A percentile compares a stretch with the other conserved stretches of the same genome.
Conservation (phyloP, 2,329 filamentous ascomycete species). For the Colletotrichum karsti region DNA sequence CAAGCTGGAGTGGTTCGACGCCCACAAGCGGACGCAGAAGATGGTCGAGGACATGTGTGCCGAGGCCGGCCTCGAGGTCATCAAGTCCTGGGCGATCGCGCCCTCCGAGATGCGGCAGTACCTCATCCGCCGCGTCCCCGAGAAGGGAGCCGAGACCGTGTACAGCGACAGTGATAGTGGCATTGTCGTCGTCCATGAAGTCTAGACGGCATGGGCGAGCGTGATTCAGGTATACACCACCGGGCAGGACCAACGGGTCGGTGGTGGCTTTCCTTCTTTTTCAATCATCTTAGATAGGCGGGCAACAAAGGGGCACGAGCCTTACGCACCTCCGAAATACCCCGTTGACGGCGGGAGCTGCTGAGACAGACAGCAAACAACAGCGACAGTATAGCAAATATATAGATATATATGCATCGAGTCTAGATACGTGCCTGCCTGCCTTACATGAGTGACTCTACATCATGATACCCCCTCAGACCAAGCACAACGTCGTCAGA, state of each 20-base stretch:
- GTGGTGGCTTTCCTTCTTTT: not conserved
- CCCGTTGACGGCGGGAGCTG: not conserved
- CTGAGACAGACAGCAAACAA: not conserved
- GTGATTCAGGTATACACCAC: not conserved
- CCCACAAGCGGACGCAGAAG: slow-evolving; percentile 46
- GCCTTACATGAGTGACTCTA: not conserved
- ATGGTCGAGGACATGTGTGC: slow-evolving; percentile 42
- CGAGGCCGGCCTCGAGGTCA: slow-evolving; percentile 45
- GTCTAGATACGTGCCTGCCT: not conserved
- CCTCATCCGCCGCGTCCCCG: slow-evolving; percentile 40
- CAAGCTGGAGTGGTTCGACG: slow-evolving; percentile 53
- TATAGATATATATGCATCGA: not conserved
- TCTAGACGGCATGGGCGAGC: not conserved
- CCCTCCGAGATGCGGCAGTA: slow-evolving; percentile 48
- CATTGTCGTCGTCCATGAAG: not conserved
- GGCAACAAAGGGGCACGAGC: not conserved
- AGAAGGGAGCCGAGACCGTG: slow-evolving; percentile 33
- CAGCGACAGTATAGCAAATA: not conserved
- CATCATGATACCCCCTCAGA: slow-evolving; percentile 31
- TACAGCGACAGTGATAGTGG: slow-evolving; percentile 44
- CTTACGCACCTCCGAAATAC: not conserved
- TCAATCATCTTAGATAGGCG: not conserved
- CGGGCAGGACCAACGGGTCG: not conserved
- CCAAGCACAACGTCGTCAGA: slow-evolving; percentile 47
- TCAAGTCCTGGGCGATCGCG: slow-evolving; percentile 45